Percentiles rank a stretch among this genome's conserved stretches.
These are phyloP conservation scores for Syzygium malaccense DNA, from an alignment of 441 rosid genomes.

Conservation along the genomic window DNA sequence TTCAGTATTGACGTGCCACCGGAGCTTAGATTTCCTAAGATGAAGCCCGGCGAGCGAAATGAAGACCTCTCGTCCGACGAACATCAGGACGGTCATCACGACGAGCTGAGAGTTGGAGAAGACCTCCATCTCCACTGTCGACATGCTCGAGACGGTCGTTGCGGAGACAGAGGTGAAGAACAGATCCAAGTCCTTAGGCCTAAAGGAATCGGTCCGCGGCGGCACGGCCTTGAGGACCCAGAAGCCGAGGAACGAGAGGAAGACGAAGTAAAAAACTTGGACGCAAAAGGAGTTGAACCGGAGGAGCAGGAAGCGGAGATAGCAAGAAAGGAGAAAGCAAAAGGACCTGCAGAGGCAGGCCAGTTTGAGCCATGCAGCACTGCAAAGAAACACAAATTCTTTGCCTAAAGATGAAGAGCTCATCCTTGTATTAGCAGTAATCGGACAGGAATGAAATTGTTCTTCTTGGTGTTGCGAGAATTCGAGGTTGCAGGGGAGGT, in stretches of 20 bases:
- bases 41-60: constrained; percentile 27
- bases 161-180: constrained; percentile 73
- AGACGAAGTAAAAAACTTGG: constrained; percentile 20
- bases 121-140: constrained; percentile 62
- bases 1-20: background rate
- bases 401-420: background rate
- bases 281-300: constrained; percentile 11
- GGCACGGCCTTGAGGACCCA: constrained; percentile 19
- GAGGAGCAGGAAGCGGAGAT: background rate
- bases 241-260: constrained; percentile 29
- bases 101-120: constrained; percentile 57
- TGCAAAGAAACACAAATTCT: background rate
- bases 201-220: constrained; percentile 19
- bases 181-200: constrained; percentile 30
- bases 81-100: constrained; percentile 44
- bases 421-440: background rate
- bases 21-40: background rate
- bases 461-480: background rate
- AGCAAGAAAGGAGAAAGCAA: background rate
- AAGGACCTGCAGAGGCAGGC: background rate
- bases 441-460: background rate
- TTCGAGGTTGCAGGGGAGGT: background rate
- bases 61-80: constrained; percentile 44
- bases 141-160: constrained; percentile 60
- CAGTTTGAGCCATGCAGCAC: background rate